Evolutionary conservation across 2,329 filamentous ascomycete genomes (phyloP).

Genomic region (Aspergillus sojae): DNA sequence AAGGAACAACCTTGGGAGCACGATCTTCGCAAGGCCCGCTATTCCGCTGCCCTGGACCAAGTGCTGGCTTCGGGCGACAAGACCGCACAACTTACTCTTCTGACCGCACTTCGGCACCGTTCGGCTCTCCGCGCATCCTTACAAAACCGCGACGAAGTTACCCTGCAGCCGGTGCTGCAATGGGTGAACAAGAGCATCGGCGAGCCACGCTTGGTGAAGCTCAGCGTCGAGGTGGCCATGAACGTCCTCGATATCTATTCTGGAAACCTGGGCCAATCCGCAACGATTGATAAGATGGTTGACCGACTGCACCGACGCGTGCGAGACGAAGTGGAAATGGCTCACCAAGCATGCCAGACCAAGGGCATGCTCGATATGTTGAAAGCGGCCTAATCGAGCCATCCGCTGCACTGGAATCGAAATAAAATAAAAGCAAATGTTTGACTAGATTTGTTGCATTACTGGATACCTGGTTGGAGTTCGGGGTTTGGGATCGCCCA

Average conservation of each 20-base stretch:
- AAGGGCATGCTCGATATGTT: constrained; percentile 86
- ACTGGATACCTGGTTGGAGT: constrained; percentile 26
- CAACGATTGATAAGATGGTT: constrained; percentile 72
- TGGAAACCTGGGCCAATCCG: constrained; percentile 73
- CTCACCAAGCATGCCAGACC: constrained; percentile 79
- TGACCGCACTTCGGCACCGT: constrained; percentile 84
- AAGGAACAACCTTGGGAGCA: constrained; percentile 77
- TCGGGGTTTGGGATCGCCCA: constrained; percentile 14
- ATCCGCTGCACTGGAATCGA: background rate
- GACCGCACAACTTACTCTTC: constrained; percentile 70
- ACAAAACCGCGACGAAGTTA: constrained; percentile 75
- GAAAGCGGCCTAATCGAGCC: constrained; percentile 31
- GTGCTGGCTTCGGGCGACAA: constrained; percentile 67
- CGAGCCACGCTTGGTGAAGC: constrained; percentile 76
- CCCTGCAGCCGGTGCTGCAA: constrained; percentile 77
- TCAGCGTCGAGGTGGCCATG: constrained; percentile 82
- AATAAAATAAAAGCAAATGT: constrained; percentile 5
- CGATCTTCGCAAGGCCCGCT: constrained; percentile 76
- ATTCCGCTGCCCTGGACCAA: constrained; percentile 75
- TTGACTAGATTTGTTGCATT: constrained; percentile 15
- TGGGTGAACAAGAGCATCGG: constrained; percentile 82
- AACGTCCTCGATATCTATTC: constrained; percentile 86
- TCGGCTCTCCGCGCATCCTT: constrained; percentile 81
- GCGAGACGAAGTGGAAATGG: constrained; percentile 75
- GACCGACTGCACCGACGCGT: constrained; percentile 71